These are phyloP conservation scores for Zymoseptoria passerinii DNA, from an alignment of 2,329 filamentous ascomycete species.

Conservation along the genomic window DNA sequence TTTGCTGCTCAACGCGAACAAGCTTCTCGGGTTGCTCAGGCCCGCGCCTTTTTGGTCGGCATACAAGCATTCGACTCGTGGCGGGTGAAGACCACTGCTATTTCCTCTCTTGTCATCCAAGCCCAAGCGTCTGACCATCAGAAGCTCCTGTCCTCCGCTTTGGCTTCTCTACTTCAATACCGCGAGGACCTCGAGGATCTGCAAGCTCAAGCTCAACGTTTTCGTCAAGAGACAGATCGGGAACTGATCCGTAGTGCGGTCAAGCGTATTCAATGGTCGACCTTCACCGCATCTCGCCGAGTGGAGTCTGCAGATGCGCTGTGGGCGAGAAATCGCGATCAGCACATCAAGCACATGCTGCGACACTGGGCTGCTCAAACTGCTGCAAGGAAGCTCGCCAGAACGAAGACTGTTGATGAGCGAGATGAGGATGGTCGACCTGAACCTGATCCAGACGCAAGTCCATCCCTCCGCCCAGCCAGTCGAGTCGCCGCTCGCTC, in stretches of 20 bases:
- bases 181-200: constrained; percentile 22
- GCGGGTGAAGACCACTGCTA: constrained; percentile 24
- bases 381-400: constrained; percentile 18
- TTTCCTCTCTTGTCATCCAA: constrained; percentile 24
- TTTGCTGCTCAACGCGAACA: constrained; percentile 33
- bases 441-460: constrained; percentile 18
- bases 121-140: constrained; percentile 24
- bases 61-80: constrained; percentile 30
- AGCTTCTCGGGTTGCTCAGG: constrained; percentile 31
- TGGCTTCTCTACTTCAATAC: constrained; percentile 27
- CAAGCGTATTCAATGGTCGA: constrained; percentile 49
- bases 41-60: constrained; percentile 28
- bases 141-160: constrained; percentile 27
- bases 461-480: constrained; percentile 25
- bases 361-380: constrained; percentile 47
- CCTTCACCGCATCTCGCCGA: constrained; percentile 47
- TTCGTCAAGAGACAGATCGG: constrained; percentile 41
- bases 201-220: constrained; percentile 37
- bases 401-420: constrained; percentile 1
- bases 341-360: constrained; percentile 48
- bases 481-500: constrained; percentile 23
- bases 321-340: constrained; percentile 44
- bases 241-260: constrained; percentile 41
- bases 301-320: constrained; percentile 47
- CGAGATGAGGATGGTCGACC: neutral